Evolutionary conservation across 306 rosid genomes (phyloP).

Genomic region (Inga leiocalycina): DNA sequence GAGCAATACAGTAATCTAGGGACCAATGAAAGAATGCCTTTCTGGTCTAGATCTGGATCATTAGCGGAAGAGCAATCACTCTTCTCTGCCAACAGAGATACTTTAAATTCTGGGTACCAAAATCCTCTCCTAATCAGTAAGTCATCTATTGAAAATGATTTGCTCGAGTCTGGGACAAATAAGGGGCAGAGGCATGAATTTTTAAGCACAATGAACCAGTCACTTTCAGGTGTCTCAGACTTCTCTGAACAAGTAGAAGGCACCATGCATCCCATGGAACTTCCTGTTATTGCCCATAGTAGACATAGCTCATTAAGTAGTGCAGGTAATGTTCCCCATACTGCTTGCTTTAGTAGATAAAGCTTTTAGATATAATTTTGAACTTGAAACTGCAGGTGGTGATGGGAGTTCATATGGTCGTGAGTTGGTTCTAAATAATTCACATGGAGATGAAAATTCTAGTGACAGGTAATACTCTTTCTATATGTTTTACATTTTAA

Average conservation of each 20-base stretch:
- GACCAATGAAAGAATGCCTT: slow-evolving; percentile 45
- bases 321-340: slow-evolving; percentile 48
- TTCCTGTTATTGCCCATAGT: slow-evolving; percentile 51
- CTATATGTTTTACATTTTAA: neutral
- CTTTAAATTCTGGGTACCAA: slow-evolving; percentile 46
- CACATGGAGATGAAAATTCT: slow-evolving; percentile 55
- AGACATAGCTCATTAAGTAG: slow-evolving; percentile 71
- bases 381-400: slow-evolving; percentile 56
- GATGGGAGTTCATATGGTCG: slow-evolving; percentile 51
- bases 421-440: slow-evolving; percentile 57
- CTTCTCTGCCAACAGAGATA: slow-evolving; percentile 45
- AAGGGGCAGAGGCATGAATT: slow-evolving; percentile 51
- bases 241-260: slow-evolving; percentile 51
- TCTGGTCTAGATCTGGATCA: slow-evolving; percentile 52
- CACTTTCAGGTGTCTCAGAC: slow-evolving; percentile 50
- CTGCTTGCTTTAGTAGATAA: slow-evolving; percentile 6
- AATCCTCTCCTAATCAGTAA: slow-evolving; percentile 48
- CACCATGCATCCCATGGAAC: slow-evolving; percentile 46
- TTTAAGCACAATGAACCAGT: slow-evolving; percentile 41
- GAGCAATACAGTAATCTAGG: slow-evolving; percentile 54
- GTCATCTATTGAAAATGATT: slow-evolving; percentile 50
- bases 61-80: slow-evolving; percentile 52
- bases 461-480: slow-evolving; percentile 53
- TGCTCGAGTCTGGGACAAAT: slow-evolving; percentile 51
- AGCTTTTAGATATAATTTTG: slow-evolving; percentile 22